These are phyloP conservation scores for Tylopilus intermedius DNA, from an alignment of 768 basidiomycete genomes.

Conservation along the genomic window DNA sequence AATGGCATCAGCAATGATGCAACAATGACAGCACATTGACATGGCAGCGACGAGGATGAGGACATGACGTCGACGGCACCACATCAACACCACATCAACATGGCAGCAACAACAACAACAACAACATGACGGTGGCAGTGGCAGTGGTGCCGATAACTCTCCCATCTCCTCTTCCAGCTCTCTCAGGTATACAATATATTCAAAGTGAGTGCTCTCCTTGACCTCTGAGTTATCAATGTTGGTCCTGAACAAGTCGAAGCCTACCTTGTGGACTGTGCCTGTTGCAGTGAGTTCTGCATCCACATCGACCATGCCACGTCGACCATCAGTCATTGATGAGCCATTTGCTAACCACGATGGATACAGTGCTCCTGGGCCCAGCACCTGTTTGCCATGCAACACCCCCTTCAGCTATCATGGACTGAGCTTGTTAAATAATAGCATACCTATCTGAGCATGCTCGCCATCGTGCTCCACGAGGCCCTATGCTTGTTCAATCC, in stretches of 20 bases:
- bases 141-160: too few species aligned
- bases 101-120: too few species aligned
- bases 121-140: too few species aligned
- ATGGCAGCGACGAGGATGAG: too few species aligned
- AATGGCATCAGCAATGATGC: too few species aligned
- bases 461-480: slow-evolving; percentile 70
- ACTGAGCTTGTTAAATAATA: slow-evolving; percentile 72
- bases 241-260: slow-evolving; percentile 74
- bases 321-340: slow-evolving; percentile 81
- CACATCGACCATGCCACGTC: slow-evolving; percentile 86
- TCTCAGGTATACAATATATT: slow-evolving; percentile 89
- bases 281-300: slow-evolving; percentile 79
- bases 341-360: slow-evolving; percentile 48
- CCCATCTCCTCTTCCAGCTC: slow-evolving; percentile 84
- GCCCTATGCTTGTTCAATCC: slow-evolving; percentile 56
- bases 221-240: too few species aligned
- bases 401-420: slow-evolving; percentile 61
- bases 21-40: too few species aligned
- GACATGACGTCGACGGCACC: too few species aligned
- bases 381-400: slow-evolving; percentile 26
- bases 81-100: too few species aligned
- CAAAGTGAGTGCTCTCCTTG: slow-evolving; percentile 70
- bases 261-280: slow-evolving; percentile 89
- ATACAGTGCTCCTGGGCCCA: slow-evolving; percentile 19
- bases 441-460: slow-evolving; percentile 68